Conservation (phyloP, 306 rosid species). For the Cyamopsis tetragonoloba region DNA sequence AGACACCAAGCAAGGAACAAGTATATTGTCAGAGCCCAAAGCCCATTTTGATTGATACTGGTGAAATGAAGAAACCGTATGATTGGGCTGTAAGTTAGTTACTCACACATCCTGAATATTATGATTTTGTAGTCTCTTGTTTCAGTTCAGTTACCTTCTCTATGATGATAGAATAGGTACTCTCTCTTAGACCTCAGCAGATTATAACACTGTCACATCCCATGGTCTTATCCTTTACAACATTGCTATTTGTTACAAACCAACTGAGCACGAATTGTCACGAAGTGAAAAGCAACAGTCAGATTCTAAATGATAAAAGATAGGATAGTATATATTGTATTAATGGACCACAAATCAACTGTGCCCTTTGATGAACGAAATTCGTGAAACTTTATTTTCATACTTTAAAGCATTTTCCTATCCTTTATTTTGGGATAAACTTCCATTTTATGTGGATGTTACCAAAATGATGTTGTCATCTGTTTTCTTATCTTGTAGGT, state of each 20-base stretch:
- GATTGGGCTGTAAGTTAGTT: constrained; percentile 96
- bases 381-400: too few species aligned
- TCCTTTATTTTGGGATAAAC: not conserved
- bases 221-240: not conserved
- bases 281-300: too few species aligned
- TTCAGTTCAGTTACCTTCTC: constrained; percentile 8
- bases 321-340: too few species aligned
- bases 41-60: constrained; percentile 92
- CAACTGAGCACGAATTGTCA: too few species aligned
- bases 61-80: constrained; percentile 88
- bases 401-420: too few species aligned
- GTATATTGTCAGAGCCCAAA: constrained; percentile 74
- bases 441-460: not conserved
- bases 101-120: constrained; percentile 8
- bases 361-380: too few species aligned
- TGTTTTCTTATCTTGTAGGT: not conserved
- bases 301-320: too few species aligned
- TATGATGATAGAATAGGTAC: not conserved
- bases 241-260: too few species aligned
- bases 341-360: too few species aligned
- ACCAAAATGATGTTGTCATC: not conserved
- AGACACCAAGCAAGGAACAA: constrained; percentile 67
- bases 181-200: not conserved
- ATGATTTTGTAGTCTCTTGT: not conserved
- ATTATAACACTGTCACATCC: not conserved